A percentile compares a stretch with the other conserved stretches of the same genome.
phyloP scores from a whole-genome alignment of 306 rosid genomes.

The Dalbergia cultrata region DNA sequence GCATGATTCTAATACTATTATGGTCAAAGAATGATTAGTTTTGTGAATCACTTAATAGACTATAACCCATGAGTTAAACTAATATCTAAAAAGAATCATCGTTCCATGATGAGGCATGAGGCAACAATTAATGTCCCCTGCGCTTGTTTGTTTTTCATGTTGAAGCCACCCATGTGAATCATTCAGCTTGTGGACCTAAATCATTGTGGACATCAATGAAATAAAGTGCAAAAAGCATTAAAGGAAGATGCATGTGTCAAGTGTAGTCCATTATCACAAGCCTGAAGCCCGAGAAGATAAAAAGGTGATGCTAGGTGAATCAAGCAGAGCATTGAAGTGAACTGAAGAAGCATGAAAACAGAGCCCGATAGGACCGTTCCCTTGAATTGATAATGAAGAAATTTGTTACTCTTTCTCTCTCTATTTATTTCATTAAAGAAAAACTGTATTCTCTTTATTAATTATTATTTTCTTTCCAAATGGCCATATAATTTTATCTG shows the following conservation, averaged over 20 bases:
- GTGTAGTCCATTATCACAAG: constrained; percentile 53
- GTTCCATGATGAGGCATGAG: constrained; percentile 25
- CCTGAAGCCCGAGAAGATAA: constrained; percentile 58
- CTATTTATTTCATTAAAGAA: background rate
- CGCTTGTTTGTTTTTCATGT: background rate
- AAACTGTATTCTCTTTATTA: background rate
- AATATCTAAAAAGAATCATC: too few relatives aligned
- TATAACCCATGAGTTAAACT: too few relatives aligned
- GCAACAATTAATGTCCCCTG: constrained; percentile 34
- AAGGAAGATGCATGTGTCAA: constrained; percentile 55
- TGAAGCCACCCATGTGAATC: constrained; percentile 46
- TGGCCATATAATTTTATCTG: background rate
- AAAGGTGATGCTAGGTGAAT: constrained; percentile 40
- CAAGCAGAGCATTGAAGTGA: constrained; percentile 42
- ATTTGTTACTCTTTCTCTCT: background rate
- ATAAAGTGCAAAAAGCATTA: constrained; percentile 52
- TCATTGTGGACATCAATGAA: constrained; percentile 45
- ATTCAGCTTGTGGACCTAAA: constrained; percentile 59
- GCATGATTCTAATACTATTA: too few relatives aligned
- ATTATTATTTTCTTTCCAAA: background rate
- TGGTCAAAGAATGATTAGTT: too few relatives aligned
- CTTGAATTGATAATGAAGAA: background rate
- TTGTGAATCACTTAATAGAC: too few relatives aligned
- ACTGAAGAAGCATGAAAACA: constrained; percentile 8
- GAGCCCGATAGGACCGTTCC: constrained; percentile 19